Evolutionary conservation across 2,329 filamentous ascomycete species (phyloP), one percentile per base, ranked within the genome.

Genomic region (Metarhizium guizhouense): DNA sequence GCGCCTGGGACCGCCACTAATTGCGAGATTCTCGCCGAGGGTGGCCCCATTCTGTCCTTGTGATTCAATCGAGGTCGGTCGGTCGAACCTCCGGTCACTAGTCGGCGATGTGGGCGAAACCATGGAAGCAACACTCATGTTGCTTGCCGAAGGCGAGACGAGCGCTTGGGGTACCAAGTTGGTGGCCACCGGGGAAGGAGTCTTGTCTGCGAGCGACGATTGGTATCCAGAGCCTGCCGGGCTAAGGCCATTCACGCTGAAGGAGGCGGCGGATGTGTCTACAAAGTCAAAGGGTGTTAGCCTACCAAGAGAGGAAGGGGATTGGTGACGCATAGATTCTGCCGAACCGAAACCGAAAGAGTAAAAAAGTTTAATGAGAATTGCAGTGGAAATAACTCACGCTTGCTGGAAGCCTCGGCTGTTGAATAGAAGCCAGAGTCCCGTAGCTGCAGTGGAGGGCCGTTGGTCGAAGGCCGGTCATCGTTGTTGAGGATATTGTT

Each of bases 41-140:
- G 66, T 65, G 47, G 67, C 62, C 29, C 66, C 64, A 29, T 60
- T 66, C 4, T 63, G 60, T 52, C 60, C 59, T 20, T 63, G 63
- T 11, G 66, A 67, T 49, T 74, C 70, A 56, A 70, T 68, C 42
- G 66, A 72, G 52, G 64, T 72, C 50, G 73, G 67, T 48, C 72
- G 67, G 56, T 74, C 74, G 59, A 74, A 75, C 51, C 78, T 76
- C 29, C 74, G 71, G 16, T 71, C 67, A 32, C 67, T 72, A 5
- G 70, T 71, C 5, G 79, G 72, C 1, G 77, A 76, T 1, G 80
- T 81, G 6, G 82, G 82, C 18, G 83, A 85, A 11, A 86, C 81
- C 71, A 86, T 85, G 18, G 82, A 82, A 20, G 82, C 81, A 45
- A 86, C 81, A 57, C 82, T 85, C 83, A 86, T 86, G 64, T 81